Conservation (phyloP, 805 yeast species). For the Metschnikowia cerradonensis region DNA sequence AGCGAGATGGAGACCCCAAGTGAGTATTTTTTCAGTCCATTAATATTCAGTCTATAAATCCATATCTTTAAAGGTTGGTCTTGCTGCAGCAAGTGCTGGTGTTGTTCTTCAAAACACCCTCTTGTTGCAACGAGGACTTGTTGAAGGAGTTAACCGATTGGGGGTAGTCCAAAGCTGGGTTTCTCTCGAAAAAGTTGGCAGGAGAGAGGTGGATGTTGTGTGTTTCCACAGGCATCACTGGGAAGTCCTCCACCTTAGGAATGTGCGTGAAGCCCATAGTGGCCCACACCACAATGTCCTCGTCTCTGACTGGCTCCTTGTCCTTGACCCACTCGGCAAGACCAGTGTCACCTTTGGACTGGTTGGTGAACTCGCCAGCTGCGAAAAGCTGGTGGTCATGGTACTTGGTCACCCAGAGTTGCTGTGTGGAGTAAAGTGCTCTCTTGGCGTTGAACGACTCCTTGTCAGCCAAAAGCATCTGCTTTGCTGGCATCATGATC, state of each 20-base stretch:
- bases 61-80: slow-evolving; percentile 25
- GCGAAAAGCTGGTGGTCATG: slow-evolving; percentile 68
- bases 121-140: slow-evolving; percentile 47
- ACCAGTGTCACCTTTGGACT: slow-evolving; percentile 68
- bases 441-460: slow-evolving; percentile 64
- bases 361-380: slow-evolving; percentile 85
- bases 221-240: slow-evolving; percentile 84
- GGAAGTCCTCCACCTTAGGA: slow-evolving; percentile 83
- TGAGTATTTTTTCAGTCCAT: not conserved
- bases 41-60: not conserved
- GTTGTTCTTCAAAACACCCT: slow-evolving; percentile 19
- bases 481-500: slow-evolving; percentile 68
- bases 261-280: slow-evolving; percentile 78
- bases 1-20: no score
- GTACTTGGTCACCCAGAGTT: slow-evolving; percentile 79
- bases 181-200: slow-evolving; percentile 67
- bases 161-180: slow-evolving; percentile 77
- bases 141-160: slow-evolving; percentile 64
- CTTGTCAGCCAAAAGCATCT: slow-evolving; percentile 65
- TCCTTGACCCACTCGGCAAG: slow-evolving; percentile 69
- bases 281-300: slow-evolving; percentile 76
- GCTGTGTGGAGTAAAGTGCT: slow-evolving; percentile 73
- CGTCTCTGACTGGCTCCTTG: slow-evolving; percentile 63
- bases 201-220: slow-evolving; percentile 64
- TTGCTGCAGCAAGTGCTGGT: slow-evolving; percentile 30